Percentiles rank a stretch among this genome's conserved stretches.
phyloP scores from a whole-genome alignment of 768 basidiomycete species.

The Tephrocybe sp. region DNA sequence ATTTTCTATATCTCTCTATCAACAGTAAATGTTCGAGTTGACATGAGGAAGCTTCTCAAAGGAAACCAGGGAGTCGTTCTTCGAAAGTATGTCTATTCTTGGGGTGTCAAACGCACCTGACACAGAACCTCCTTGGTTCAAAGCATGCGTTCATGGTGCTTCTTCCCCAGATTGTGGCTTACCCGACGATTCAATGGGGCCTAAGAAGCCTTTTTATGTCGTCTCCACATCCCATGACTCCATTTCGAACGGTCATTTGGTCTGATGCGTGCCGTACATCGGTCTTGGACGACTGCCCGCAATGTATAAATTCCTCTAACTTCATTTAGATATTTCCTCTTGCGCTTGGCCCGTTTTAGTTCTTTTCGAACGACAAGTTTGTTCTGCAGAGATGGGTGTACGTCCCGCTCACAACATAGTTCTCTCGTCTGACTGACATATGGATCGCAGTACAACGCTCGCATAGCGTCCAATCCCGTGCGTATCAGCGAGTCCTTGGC shows the following conservation, averaged over 20 bases:
- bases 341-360: not conserved
- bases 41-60: too few relatives aligned
- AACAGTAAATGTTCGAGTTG: too few relatives aligned
- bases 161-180: not conserved
- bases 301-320: conserved; percentile 7
- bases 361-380: not conserved
- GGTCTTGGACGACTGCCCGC: not conserved
- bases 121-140: not conserved
- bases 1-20: too few relatives aligned
- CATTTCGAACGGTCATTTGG: not conserved
- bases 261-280: too few relatives aligned
- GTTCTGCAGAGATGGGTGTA: conserved; percentile 18
- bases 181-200: conserved; percentile 8
- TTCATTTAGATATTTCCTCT: not conserved
- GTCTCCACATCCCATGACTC: not conserved
- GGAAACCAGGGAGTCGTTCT: too few relatives aligned
- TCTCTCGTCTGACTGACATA: not conserved
- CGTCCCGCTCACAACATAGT: not conserved
- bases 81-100: too few relatives aligned
- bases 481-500: not conserved
- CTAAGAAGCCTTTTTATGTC: not conserved
- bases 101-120: too few relatives aligned
- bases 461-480: conserved; percentile 62
- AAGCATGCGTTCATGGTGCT: not conserved
- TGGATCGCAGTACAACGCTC: conserved; percentile 45